phyloP scores from a whole-genome alignment of 176 grass and related monocot species.

The Oryza meyeriana region DNA sequence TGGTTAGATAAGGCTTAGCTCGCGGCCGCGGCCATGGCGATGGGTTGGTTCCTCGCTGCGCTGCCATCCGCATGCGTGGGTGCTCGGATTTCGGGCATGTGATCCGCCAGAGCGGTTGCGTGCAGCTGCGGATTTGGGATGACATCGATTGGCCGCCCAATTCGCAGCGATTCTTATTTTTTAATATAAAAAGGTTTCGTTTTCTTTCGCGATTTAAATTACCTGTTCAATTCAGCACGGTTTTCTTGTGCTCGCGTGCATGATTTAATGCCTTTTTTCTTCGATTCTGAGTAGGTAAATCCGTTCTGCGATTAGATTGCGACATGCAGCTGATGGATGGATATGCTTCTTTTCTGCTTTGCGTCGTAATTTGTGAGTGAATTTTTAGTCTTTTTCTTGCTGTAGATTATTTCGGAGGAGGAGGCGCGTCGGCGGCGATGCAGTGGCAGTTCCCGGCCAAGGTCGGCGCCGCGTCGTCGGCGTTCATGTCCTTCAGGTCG shows the following conservation, averaged over 20 bases:
- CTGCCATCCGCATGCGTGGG: not conserved
- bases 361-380: not conserved
- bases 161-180: not conserved
- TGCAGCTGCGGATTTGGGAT: not conserved
- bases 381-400: not conserved
- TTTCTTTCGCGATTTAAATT: not conserved
- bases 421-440: constrained; percentile 1
- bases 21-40: not conserved
- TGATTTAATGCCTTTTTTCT: not conserved
- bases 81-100: not conserved
- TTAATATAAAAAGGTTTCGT: not conserved
- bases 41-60: not conserved
- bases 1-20: not conserved
- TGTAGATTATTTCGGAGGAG: constrained; percentile 40
- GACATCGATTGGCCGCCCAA: not conserved
- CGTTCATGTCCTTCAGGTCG: constrained; percentile 56
- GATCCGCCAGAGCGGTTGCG: not conserved
- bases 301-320: not conserved
- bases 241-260: not conserved
- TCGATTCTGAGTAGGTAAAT: not conserved
- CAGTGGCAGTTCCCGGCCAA: constrained; percentile 63
- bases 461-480: not conserved
- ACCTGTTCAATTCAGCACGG: not conserved
- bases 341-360: not conserved
- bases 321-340: not conserved